Conservation (phyloP, 2,329 filamentous ascomycete species). For the Colletotrichum musae region DNA sequence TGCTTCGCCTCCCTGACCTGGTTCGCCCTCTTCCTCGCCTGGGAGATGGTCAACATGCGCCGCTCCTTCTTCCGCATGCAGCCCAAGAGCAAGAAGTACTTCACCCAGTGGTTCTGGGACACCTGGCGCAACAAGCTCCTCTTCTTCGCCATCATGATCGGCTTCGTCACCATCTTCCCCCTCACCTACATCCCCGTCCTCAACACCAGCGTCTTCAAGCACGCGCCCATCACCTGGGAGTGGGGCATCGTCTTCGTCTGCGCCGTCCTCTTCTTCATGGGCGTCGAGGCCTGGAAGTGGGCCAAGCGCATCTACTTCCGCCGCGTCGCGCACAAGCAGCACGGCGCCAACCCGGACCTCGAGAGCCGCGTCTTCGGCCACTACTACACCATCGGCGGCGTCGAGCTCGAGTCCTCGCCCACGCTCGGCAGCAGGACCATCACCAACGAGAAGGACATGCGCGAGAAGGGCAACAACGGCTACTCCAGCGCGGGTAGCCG, state of each 20-base stretch:
- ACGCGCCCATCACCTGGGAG: conserved; percentile 71
- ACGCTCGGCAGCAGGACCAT: conserved; percentile 38
- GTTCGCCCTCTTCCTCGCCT: conserved; percentile 81
- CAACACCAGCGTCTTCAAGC: conserved; percentile 71
- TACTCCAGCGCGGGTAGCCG: conserved; percentile 31
- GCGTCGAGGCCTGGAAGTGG: conserved; percentile 72
- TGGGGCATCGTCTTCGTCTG: conserved; percentile 72
- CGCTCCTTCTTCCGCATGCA: conserved; percentile 82
- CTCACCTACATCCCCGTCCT: conserved; percentile 71
- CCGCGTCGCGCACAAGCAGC: conserved; percentile 46
- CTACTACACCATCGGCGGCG: conserved; percentile 47
- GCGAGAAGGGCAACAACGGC: conserved; percentile 37
- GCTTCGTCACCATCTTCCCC: conserved; percentile 63
- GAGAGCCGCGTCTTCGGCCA: conserved; percentile 52
- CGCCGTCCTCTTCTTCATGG: conserved; percentile 69
- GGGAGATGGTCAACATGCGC: conserved; percentile 81
- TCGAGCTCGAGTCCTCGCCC: conserved; percentile 37
- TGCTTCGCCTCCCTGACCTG: conserved; percentile 81
- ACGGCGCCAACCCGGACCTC: conserved; percentile 45
- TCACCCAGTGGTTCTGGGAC: conserved; percentile 76
- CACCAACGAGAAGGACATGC: conserved; percentile 41
- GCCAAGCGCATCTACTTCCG: conserved; percentile 63
- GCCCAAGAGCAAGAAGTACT: conserved; percentile 70
- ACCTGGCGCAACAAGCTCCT: conserved; percentile 80
- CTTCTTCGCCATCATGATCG: conserved; percentile 71